phyloP scores from a whole-genome alignment of 2,329 filamentous ascomycete species.

The Colletotrichum spinosum region DNA sequence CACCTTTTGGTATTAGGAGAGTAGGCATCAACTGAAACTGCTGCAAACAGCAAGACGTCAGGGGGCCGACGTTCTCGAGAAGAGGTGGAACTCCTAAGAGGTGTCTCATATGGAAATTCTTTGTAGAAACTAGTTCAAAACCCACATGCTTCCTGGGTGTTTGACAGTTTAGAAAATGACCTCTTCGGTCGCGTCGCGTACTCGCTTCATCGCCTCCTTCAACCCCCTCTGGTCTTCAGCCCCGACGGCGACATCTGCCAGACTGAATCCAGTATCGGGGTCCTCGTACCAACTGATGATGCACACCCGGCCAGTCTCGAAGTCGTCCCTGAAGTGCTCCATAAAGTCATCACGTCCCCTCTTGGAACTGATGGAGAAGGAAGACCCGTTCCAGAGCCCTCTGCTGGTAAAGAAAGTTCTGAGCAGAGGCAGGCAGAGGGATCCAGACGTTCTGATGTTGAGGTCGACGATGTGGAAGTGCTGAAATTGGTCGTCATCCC shows the following conservation, averaged over 20 bases:
- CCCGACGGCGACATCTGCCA: conserved; percentile 47
- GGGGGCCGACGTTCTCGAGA: no score
- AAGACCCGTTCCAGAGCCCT: conserved; percentile 43
- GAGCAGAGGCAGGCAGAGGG: conserved; percentile 45
- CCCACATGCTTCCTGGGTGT: no score
- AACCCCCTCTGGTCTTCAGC: conserved; percentile 42
- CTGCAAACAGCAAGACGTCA: no score
- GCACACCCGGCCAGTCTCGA: conserved; percentile 44
- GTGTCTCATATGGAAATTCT: no score
- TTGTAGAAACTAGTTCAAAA: no score
- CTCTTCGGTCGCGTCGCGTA: conserved; percentile 44
- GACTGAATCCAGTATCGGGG: conserved; percentile 39
- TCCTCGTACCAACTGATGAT: conserved; percentile 50
- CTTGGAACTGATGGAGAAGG: conserved; percentile 43
- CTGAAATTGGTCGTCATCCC: conserved; percentile 15
- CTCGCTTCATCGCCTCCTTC: conserved; percentile 39
- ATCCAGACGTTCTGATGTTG: conserved; percentile 49
- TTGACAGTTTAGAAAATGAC: conserved; percentile 42
- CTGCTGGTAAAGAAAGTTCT: conserved; percentile 44
- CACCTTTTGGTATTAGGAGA: no score
- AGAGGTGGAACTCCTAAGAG: no score
- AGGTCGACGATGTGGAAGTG: conserved; percentile 47
- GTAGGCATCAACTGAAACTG: no score
- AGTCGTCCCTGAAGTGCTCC: conserved; percentile 40
- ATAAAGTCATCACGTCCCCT: conserved; percentile 43